Percentiles rank a stretch among this genome's conserved stretches.
These are phyloP conservation scores for Aspergillus aculeatus DNA, from an alignment of 2,329 filamentous ascomycete species.

Conservation along the genomic window DNA sequence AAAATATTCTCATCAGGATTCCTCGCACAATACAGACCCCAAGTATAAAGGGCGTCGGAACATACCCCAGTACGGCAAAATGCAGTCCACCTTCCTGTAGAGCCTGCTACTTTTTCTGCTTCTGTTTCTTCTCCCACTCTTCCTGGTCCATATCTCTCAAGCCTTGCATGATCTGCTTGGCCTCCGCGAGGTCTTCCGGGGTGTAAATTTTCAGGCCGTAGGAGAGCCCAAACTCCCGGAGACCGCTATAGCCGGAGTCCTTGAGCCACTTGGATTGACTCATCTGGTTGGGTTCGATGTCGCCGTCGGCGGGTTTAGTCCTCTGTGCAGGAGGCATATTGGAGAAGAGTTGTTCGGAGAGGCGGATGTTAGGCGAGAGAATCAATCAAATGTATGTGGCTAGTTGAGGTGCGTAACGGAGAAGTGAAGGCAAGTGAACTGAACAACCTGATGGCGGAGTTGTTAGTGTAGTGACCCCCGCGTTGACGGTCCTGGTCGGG, in stretches of 20 bases:
- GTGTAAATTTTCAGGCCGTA: slow-evolving; percentile 6
- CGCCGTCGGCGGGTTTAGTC: not conserved
- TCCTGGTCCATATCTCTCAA: slow-evolving; percentile 3
- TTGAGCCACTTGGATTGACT: slow-evolving; percentile 2
- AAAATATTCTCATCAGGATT: not conserved
- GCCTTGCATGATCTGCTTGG: slow-evolving; percentile 7
- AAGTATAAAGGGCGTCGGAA: not conserved
- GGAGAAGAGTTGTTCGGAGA: not conserved
- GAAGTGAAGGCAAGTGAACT: no score
- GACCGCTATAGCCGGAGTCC: slow-evolving; percentile 8
- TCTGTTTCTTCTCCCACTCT: not conserved
- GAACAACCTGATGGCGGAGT: no score
- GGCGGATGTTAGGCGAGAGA: not conserved
- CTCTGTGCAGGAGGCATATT: slow-evolving; percentile 6
- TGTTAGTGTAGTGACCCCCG: no score
- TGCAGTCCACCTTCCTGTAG: not conserved
- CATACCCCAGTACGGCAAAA: not conserved
- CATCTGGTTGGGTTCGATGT: slow-evolving; percentile 4
- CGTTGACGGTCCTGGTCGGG: no score
- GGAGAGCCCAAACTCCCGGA: slow-evolving; percentile 10
- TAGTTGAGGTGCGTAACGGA: no score
- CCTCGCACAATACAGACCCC: not conserved
- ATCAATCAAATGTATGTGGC: no score
- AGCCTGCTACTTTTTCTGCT: not conserved
- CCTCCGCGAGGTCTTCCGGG: not conserved